Evolutionary conservation across 352 stramenopile species (phyloP).

Genomic region (Globisporangium spiculum): DNA sequence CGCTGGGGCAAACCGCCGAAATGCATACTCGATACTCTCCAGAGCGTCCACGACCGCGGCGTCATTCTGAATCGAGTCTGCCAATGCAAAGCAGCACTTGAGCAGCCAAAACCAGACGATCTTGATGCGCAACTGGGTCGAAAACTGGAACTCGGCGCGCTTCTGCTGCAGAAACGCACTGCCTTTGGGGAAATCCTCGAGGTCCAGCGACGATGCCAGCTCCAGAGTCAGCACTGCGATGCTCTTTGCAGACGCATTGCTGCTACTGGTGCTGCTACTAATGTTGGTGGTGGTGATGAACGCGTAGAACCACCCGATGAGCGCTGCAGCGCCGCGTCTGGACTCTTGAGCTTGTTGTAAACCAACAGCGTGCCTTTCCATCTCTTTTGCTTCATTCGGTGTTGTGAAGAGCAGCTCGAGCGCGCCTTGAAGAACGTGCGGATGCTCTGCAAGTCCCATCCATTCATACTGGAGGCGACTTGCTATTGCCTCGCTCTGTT

Average conservation of each 20-base stretch:
- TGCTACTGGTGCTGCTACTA: neutral
- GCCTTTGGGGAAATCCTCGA: slow-evolving; percentile 17
- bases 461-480: slow-evolving; percentile 15
- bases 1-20: slow-evolving; percentile 46
- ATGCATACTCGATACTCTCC: slow-evolving; percentile 58
- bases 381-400: neutral
- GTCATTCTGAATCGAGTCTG: slow-evolving; percentile 5
- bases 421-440: slow-evolving; percentile 20
- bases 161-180: slow-evolving; percentile 42
- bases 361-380: neutral
- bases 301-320: slow-evolving; percentile 55
- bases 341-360: neutral
- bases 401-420: slow-evolving; percentile 20
- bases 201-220: slow-evolving; percentile 24
- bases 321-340: slow-evolving; percentile 15
- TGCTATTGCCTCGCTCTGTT: neutral
- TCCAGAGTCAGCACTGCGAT: slow-evolving; percentile 23
- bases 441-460: slow-evolving; percentile 21
- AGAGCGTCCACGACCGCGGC: slow-evolving; percentile 26
- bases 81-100: slow-evolving; percentile 4
- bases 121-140: slow-evolving; percentile 35
- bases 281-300: slow-evolving; percentile 10
- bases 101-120: slow-evolving; percentile 69
- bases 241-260: slow-evolving; percentile 11
- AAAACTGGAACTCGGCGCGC: slow-evolving; percentile 31